Evolutionary conservation across 2,329 filamentous ascomycete species (phyloP).

Genomic region (Fusarium cicatricum): DNA sequence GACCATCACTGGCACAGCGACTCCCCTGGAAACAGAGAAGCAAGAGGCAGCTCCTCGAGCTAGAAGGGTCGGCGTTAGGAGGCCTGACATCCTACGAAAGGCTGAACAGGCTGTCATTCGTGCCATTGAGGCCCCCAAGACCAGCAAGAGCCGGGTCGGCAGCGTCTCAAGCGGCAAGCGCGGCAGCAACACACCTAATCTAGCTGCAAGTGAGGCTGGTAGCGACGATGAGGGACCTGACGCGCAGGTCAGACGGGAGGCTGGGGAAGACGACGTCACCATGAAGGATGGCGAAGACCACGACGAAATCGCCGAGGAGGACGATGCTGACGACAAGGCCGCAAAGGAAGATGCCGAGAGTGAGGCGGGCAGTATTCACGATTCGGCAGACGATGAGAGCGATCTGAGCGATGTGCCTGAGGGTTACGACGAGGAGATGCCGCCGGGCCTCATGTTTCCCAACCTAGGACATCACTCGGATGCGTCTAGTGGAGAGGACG

Average conservation of each 20-base stretch:
- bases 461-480: constrained; percentile 49
- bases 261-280: constrained; percentile 49
- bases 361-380: constrained; percentile 64
- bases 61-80: constrained; percentile 57
- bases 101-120: constrained; percentile 66
- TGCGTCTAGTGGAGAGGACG: constrained; percentile 48
- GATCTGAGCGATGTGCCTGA: constrained; percentile 71
- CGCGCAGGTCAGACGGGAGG: constrained; percentile 48
- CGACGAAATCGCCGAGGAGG: constrained; percentile 47
- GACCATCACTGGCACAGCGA: constrained; percentile 44
- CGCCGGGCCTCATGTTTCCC: constrained; percentile 61
- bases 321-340: constrained; percentile 46
- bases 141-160: constrained; percentile 58
- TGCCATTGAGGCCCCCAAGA: constrained; percentile 58
- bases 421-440: constrained; percentile 66
- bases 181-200: constrained; percentile 51
- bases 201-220: constrained; percentile 47
- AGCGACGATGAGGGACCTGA: constrained; percentile 55
- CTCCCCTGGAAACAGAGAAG: constrained; percentile 52
- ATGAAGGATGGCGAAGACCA: constrained; percentile 54
- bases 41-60: constrained; percentile 51
- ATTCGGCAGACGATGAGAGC: constrained; percentile 74
- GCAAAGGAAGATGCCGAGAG: constrained; percentile 44
- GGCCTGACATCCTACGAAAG: constrained; percentile 67
- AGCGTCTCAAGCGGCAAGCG: constrained; percentile 61